Percentiles rank a stretch among this genome's conserved stretches.
Conservation (phyloP, 345 rosid species). For the Citrus cavaleriei region DNA sequence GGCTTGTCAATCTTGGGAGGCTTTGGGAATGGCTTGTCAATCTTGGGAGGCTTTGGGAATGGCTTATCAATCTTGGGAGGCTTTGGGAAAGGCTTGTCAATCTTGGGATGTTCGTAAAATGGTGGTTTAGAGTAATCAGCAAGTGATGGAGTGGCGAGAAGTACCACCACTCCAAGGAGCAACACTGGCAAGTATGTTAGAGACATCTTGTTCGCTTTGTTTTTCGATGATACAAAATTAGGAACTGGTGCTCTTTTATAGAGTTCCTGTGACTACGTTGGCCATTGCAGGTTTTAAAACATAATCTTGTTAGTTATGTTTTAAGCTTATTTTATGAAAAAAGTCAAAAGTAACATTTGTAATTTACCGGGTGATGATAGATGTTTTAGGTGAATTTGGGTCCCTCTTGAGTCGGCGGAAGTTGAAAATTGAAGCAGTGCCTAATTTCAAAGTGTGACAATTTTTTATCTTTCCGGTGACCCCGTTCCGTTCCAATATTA, state of each 20-base stretch:
- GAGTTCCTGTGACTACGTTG: background rate
- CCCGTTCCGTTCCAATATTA: too few relatives aligned
- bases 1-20: constrained; percentile 1
- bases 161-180: constrained; percentile 22
- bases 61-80: too few relatives aligned
- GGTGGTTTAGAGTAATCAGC: background rate
- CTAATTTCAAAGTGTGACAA: background rate
- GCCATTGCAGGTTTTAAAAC: background rate
- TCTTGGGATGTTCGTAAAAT: background rate
- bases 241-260: constrained; percentile 11
- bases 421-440: background rate
- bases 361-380: background rate
- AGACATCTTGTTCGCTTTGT: constrained; percentile 15
- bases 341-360: background rate
- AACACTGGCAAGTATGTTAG: constrained; percentile 12
- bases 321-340: background rate
- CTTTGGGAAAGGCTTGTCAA: background rate
- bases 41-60: background rate
- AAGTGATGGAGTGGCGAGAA: constrained; percentile 19
- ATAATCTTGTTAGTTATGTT: background rate
- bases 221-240: background rate
- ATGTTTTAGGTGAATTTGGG: background rate
- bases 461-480: too few relatives aligned
- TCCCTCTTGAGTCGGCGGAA: background rate
- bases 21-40: constrained; percentile 3